Evolutionary conservation across 106 monocot species (phyloP).

Genomic region (Dendrobium huoshanense): DNA sequence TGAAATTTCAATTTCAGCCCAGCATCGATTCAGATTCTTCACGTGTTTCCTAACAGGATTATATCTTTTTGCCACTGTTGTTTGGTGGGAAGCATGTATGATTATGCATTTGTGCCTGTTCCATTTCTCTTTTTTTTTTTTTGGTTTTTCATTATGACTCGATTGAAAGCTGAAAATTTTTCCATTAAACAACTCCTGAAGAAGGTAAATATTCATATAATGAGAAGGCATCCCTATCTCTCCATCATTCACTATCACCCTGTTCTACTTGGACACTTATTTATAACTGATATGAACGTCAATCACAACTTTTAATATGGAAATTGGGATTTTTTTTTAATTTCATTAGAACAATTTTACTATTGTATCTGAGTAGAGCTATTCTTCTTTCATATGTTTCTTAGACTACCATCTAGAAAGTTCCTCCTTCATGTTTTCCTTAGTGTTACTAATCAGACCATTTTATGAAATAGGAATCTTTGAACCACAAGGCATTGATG

Average conservation of each 20-base stretch:
- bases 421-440: neutral
- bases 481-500: conserved; percentile 84
- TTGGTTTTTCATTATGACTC: neutral
- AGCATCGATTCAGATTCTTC: too few species aligned
- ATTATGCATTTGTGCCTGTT: neutral
- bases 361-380: too few species aligned
- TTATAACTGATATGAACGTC: neutral
- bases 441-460: neutral
- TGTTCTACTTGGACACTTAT: too few species aligned
- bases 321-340: neutral
- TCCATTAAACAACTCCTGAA: neutral
- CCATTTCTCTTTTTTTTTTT: neutral
- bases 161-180: neutral
- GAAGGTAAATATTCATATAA: neutral
- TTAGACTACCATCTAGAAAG: neutral
- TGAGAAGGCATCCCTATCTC: neutral
- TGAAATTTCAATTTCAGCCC: too few species aligned
- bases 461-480: conserved; percentile 51
- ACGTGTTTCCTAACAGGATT: too few species aligned
- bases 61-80: too few species aligned
- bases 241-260: neutral
- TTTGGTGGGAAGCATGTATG: too few species aligned
- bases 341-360: neutral
- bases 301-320: neutral
- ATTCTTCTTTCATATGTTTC: neutral